Evolutionary conservation across 1,139 yeast genomes (phyloP), one percentile per base, ranked within the genome.

Genomic region (Yamadazyma friedrichii): DNA sequence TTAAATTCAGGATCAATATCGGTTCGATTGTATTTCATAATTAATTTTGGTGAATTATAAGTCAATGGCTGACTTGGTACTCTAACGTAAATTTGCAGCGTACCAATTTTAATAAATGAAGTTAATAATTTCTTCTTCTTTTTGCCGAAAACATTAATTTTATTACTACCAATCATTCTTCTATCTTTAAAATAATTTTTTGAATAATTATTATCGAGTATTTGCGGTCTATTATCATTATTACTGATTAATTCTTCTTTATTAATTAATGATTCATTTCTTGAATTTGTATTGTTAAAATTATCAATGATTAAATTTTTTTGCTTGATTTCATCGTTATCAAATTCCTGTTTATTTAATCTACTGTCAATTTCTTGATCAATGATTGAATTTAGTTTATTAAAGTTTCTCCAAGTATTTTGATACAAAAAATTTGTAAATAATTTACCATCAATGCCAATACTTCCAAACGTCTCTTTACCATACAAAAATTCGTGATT

Each of bases 121-220:
- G 74, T 61, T 33, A 71, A 51, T 33, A 72, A 56, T 45, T 61
- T 58, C 46, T 66, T 69, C 55, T 67, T 71, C 56, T 67, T 67
- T 49, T 67, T 70, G 3, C 70, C 72, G 46, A 49, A 63, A 1
- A 70, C 57, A 1, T 51, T 54, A 8, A 52, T 47, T 0, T 38
- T 35, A 30, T 54, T 48, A 15, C 49, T 54, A 1, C 70, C 64
- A 20, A 67, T 57, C 70, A 65, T 65, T 36, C 59, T 45, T 27
- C 49, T 49, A 15, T 58, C 58, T 12, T 49, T 46, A 43, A 56
- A 60, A 24, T 45, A 49, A 8, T 42, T 34, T 17, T 55, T 57
- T 38, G 54, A 53, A 15, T 40, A 38, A 27, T 27, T 13, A n/a
- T 6, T 4, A 3, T n/a, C n/a, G 8, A 20, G 24, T 20, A 20